Evolutionary conservation across 768 basidiomycete genomes (phyloP).

Genomic region (Phlegmacium glaucopus): DNA sequence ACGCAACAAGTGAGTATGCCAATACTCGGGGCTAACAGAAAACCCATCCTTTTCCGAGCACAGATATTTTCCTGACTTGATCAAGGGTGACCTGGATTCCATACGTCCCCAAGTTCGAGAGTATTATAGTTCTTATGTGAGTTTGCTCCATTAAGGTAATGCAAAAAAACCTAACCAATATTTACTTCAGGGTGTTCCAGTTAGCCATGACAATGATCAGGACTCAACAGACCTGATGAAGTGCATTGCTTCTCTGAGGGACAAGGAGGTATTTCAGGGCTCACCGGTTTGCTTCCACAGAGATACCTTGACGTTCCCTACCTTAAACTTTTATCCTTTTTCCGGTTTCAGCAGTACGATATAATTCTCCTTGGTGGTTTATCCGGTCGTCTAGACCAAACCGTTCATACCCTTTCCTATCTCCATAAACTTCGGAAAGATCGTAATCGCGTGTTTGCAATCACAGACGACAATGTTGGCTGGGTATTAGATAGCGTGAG

Average conservation of each 20-base stretch:
- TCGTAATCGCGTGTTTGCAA: constrained; percentile 60
- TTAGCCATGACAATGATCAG: constrained; percentile 69
- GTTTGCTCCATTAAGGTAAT: constrained; percentile 11
- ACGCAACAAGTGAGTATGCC: constrained; percentile 13
- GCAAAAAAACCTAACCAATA: neutral
- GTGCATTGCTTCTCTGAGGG: constrained; percentile 64
- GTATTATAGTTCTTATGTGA: constrained; percentile 63
- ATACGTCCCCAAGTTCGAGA: constrained; percentile 38
- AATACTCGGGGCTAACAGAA: constrained; percentile 71
- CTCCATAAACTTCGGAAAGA: constrained; percentile 73
- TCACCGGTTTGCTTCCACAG: constrained; percentile 36
- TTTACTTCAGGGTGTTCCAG: constrained; percentile 55
- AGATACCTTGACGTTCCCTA: neutral
- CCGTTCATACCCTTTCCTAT: constrained; percentile 82
- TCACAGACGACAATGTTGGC: constrained; percentile 89
- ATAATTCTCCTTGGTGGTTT: constrained; percentile 85
- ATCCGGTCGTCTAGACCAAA: constrained; percentile 91
- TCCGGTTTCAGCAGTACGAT: constrained; percentile 62
- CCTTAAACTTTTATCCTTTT: too few species aligned
- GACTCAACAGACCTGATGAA: constrained; percentile 97
- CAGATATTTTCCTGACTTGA: too few species aligned
- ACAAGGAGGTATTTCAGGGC: constrained; percentile 46
- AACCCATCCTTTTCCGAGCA: too few species aligned
- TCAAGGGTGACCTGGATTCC: too few species aligned
- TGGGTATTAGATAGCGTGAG: constrained; percentile 83